Percentiles rank a stretch among this genome's conserved stretches.
Conservation (phyloP, 2,329 filamentous ascomycete species). For the Monosporascus sp. region DNA sequence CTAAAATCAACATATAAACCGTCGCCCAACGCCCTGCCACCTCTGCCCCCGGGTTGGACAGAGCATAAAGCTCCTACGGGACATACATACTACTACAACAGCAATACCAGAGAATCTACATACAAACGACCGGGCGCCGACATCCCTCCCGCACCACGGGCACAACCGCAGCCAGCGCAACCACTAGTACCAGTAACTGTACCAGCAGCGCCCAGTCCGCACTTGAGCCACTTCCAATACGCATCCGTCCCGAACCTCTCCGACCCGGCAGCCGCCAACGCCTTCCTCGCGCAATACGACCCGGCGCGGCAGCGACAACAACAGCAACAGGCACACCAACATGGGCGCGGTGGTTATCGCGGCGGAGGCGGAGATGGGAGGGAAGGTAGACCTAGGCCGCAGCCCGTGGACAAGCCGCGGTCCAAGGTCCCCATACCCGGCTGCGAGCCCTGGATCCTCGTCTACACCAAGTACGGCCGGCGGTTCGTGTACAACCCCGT, state of each 20-base stretch:
- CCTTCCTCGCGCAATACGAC: constrained; percentile 53
- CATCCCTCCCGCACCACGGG: neutral
- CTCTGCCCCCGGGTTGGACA: constrained; percentile 80
- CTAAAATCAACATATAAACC: constrained; percentile 73
- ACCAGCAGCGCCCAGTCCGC: constrained; percentile 18
- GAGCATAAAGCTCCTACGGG: constrained; percentile 86
- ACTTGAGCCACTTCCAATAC: constrained; percentile 37
- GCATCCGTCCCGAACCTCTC: constrained; percentile 40
- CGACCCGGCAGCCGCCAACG: constrained; percentile 53
- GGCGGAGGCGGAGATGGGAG: constrained; percentile 46
- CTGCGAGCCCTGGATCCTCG: constrained; percentile 80
- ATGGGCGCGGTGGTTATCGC: constrained; percentile 37
- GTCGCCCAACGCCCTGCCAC: constrained; percentile 41
- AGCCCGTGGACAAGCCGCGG: constrained; percentile 74
- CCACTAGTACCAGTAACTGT: neutral
- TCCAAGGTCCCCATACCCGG: constrained; percentile 74
- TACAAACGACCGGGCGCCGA: constrained; percentile 65
- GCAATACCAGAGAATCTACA: constrained; percentile 76
- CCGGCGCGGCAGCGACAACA: constrained; percentile 32
- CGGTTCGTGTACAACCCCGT: constrained; percentile 85
- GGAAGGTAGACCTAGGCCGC: constrained; percentile 57
- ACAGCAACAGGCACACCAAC: constrained; percentile 21
- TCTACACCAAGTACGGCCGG: constrained; percentile 86
- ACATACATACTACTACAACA: constrained; percentile 85
- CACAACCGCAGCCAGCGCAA: constrained; percentile 9